Evolutionary conservation across 176 grass and related monocot species (phyloP), one percentile per base, ranked within the genome.

Genomic region (Pontederia crassipes): DNA sequence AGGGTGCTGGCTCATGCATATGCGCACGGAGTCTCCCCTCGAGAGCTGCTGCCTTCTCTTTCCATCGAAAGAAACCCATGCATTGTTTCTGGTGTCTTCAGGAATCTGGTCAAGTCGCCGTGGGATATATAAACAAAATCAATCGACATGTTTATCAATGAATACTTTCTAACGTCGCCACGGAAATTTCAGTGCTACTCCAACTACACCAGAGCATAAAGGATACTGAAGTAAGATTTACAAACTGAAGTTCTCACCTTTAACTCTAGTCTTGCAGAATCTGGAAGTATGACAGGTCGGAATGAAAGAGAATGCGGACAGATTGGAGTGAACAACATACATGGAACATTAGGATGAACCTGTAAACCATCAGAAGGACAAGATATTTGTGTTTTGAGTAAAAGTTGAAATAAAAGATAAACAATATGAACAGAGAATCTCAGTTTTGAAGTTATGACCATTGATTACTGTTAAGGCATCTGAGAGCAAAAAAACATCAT

Each of bases 281-380:
- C 94, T 32, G 94, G 88, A 83, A 93, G 85, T 76, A 98, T 98
- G 56, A 98, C 94, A 35, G 94, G 88, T 73, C 94, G 85, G 71
- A 93, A 98, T 69, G 94, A 98, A 56, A 98, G 74, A 12, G 88
- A 93, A 55, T 93, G 94, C 0, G 94, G 93, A 48, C 94, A 98
- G 54, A 98, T 98, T 81, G 94, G 88, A 54, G 94, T 98, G 58
- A 98, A 98, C 50, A 98, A 62, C 88, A 98, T 98, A 73, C 94
- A 98, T 46, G 94, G 88, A 18, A 93, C 94, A 72, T 98, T 98
- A 67, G 85, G 85, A 67, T 98, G 94, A 49, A 93, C 94, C 94
- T 98, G 75, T 57, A 83, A 8, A 74, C 32, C 32, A 40, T 40
- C 32, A 40, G 32, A 24, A 24, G 20, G 17, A 64, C 8, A 64